A percentile compares a stretch with the other conserved stretches of the same genome.
phyloP scores from a whole-genome alignment of 306 rosid genomes.

The Quercus aquifolioides region DNA sequence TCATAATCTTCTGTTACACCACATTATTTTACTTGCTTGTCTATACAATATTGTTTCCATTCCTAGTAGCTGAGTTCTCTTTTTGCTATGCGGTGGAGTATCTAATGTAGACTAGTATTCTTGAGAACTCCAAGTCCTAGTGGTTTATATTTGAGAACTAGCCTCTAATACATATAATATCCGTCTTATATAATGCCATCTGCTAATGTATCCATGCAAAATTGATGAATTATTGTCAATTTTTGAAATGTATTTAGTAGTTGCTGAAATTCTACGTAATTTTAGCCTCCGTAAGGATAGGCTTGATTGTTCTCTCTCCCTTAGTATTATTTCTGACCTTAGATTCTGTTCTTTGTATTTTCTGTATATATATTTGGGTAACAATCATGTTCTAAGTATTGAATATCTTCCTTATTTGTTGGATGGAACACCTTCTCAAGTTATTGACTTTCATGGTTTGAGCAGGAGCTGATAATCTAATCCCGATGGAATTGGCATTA shows the following conservation, averaged over 20 bases:
- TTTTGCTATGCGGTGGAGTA: neutral
- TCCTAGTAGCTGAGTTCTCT: neutral
- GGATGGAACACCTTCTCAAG: slow-evolving; percentile 6
- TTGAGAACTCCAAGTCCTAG: neutral
- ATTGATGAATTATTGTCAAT: neutral
- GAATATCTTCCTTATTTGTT: slow-evolving; percentile 1
- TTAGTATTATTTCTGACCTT: too few species aligned
- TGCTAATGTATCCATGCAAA: neutral
- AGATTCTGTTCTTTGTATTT: slow-evolving; percentile 12
- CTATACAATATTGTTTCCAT: slow-evolving; percentile 8
- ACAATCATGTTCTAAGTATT: neutral
- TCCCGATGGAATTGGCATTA: slow-evolving; percentile 94
- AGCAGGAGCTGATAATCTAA: slow-evolving; percentile 94
- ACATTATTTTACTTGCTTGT: slow-evolving; percentile 8
- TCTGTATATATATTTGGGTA: neutral
- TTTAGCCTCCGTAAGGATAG: neutral
- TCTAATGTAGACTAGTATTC: slow-evolving; percentile 8
- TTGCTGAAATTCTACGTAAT: neutral
- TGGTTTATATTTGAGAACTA: neutral
- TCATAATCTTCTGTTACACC: slow-evolving; percentile 10
- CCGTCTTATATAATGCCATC: neutral
- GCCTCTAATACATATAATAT: neutral
- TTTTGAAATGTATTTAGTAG: neutral
- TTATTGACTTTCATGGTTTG: slow-evolving; percentile 22
- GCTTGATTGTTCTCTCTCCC: neutral